phyloP scores from a whole-genome alignment of 106 monocot species.

The Allium fistulosum region DNA sequence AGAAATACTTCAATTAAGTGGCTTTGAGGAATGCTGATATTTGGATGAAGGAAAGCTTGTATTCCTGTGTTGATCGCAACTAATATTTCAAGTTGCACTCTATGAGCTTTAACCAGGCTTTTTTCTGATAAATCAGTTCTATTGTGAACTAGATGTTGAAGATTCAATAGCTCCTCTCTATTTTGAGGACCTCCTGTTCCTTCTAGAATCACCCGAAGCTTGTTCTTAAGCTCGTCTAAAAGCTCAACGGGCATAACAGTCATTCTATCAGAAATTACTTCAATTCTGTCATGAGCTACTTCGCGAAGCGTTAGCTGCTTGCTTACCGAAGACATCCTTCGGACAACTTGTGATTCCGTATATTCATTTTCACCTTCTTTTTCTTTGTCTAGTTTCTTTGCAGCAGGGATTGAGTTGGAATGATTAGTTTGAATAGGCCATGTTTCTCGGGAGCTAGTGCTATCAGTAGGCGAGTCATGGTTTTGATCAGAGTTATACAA shows the following conservation, averaged over 20 bases:
- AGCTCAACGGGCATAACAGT: constrained; percentile 62
- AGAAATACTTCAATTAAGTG: constrained; percentile 78
- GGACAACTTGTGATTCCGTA: constrained; percentile 46
- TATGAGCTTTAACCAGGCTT: constrained; percentile 56
- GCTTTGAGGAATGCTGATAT: constrained; percentile 61
- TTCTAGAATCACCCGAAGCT: constrained; percentile 79
- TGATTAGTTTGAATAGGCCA: constrained; percentile 76
- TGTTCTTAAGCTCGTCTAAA: constrained; percentile 74
- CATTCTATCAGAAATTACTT: constrained; percentile 72
- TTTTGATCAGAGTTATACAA: constrained; percentile 63
- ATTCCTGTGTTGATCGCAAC: constrained; percentile 94
- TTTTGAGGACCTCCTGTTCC: constrained; percentile 76
- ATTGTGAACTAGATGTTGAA: constrained; percentile 72
- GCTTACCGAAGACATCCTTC: constrained; percentile 35
- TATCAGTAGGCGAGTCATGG: constrained; percentile 81
- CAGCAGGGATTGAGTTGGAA: constrained; percentile 10
- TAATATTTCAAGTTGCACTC: constrained; percentile 84
- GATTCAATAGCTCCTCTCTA: constrained; percentile 71
- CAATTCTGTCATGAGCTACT: constrained; percentile 65
- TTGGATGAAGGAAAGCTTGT: constrained; percentile 90
- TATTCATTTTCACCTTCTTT: constrained; percentile 41
- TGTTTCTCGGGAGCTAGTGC: constrained; percentile 84
- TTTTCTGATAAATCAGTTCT: constrained; percentile 62
- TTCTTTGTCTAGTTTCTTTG: constrained; percentile 52
- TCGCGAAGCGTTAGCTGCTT: constrained; percentile 57